phyloP scores from a whole-genome alignment of 352 stramenopile genomes.

The Phytophthora pini region DNA sequence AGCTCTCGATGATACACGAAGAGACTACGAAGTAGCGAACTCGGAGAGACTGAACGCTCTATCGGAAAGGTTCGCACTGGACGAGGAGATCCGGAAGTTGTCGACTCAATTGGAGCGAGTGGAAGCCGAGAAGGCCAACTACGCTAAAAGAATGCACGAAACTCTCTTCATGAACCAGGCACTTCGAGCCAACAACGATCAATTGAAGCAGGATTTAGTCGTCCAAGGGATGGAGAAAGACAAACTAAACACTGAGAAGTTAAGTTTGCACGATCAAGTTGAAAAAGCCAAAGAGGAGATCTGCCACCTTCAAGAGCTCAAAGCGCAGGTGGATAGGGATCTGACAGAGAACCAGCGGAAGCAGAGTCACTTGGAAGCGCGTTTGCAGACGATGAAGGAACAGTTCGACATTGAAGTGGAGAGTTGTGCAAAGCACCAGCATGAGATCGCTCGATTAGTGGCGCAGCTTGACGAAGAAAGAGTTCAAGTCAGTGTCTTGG shows the following conservation, averaged over 20 bases:
- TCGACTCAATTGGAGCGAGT: conserved; percentile 56
- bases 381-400: conserved; percentile 69
- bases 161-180: conserved; percentile 82
- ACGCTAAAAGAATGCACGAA: conserved; percentile 74
- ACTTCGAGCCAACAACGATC: conserved; percentile 65
- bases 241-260: conserved; percentile 53
- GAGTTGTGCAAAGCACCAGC: conserved; percentile 36
- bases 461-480: conserved; percentile 63
- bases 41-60: conserved; percentile 70
- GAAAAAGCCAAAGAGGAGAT: conserved; percentile 39
- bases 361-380: conserved; percentile 56
- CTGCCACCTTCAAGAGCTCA: conserved; percentile 41
- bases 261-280: conserved; percentile 42
- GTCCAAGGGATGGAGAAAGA: conserved; percentile 69
- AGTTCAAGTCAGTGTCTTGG: conserved; percentile 63
- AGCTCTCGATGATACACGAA: conserved; percentile 58
- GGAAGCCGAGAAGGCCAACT: conserved; percentile 64
- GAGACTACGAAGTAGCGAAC: conserved; percentile 75
- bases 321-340: conserved; percentile 51
- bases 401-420: conserved; percentile 70
- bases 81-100: conserved; percentile 73
- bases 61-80: conserved; percentile 59
- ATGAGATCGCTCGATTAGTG: conserved; percentile 49
- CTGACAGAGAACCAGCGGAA: conserved; percentile 54
- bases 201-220: conserved; percentile 63